Percentiles rank a stretch among this genome's conserved stretches.
Evolutionary conservation across 2,329 filamentous ascomycete species (phyloP).

Genomic region (Aspergillus vadensis): DNA sequence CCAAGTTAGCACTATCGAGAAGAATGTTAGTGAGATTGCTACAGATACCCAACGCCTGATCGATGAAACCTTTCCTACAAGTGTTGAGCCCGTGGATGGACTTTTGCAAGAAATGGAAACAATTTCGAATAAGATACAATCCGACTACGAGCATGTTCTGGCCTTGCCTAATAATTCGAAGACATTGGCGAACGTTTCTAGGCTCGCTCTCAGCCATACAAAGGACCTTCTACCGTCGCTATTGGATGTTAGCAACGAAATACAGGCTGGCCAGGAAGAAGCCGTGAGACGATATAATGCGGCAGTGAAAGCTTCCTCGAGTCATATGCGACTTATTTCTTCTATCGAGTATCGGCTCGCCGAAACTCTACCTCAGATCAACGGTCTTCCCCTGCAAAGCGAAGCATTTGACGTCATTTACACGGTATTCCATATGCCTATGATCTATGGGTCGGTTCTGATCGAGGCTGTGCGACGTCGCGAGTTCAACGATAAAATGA

Average conservation of each 20-base stretch:
- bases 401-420: conserved; percentile 80
- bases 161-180: conserved; percentile 68
- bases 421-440: conserved; percentile 78
- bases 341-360: conserved; percentile 75
- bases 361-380: conserved; percentile 71
- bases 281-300: conserved; percentile 67
- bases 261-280: conserved; percentile 51
- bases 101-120: conserved; percentile 83
- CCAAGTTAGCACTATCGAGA: conserved; percentile 64
- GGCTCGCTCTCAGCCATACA: conserved; percentile 65
- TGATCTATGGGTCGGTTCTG: conserved; percentile 85
- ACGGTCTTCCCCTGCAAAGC: conserved; percentile 71
- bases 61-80: conserved; percentile 51
- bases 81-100: conserved; percentile 65
- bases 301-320: conserved; percentile 65
- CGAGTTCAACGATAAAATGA: conserved; percentile 92
- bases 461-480: conserved; percentile 81
- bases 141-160: conserved; percentile 78
- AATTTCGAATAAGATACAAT: conserved; percentile 80
- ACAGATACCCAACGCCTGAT: conserved; percentile 51
- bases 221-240: conserved; percentile 64
- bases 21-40: conserved; percentile 61
- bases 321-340: conserved; percentile 80
- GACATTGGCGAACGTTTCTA: conserved; percentile 62
- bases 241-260: conserved; percentile 57